A percentile compares a stretch with the other conserved stretches of the same genome.
Evolutionary conservation across 192 early-diverging fungal species (phyloP).

Genomic region (Umbelopsis sp.): DNA sequence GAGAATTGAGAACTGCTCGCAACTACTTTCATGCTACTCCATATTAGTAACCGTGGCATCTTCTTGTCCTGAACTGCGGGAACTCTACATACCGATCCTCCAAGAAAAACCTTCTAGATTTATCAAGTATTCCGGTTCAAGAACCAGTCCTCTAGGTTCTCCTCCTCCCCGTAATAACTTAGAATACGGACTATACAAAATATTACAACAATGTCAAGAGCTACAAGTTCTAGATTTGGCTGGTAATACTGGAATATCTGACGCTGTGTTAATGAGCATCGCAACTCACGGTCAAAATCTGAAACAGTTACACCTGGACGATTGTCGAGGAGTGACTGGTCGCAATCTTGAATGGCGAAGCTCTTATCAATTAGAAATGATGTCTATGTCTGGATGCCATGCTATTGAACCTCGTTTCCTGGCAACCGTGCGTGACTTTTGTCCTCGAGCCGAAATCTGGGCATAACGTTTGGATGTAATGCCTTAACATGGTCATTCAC

Average conservation of each 20-base stretch:
- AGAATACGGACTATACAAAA: not conserved
- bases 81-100: not conserved
- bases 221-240: not conserved
- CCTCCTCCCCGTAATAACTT: not conserved
- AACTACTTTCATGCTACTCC: not conserved
- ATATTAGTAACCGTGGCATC: not conserved
- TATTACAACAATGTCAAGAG: not conserved
- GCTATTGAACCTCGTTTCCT: not conserved
- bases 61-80: not conserved
- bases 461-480: not conserved
- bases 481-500: not conserved
- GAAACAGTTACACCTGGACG: not conserved
- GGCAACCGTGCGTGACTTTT: not conserved
- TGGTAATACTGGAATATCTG: constrained; percentile 5
- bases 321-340: not conserved
- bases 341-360: not conserved
- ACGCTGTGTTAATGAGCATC: not conserved
- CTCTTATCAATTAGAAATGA: constrained; percentile 4
- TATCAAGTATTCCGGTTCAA: not conserved
- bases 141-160: not conserved
- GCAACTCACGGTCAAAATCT: not conserved
- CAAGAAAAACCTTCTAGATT: not conserved
- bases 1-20: not conserved
- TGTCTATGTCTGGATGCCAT: not conserved
- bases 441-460: constrained; percentile 4